Base-by-base conservation (phyloP, 2,329 filamentous ascomycete species). In the Periconia sp. region DNA sequence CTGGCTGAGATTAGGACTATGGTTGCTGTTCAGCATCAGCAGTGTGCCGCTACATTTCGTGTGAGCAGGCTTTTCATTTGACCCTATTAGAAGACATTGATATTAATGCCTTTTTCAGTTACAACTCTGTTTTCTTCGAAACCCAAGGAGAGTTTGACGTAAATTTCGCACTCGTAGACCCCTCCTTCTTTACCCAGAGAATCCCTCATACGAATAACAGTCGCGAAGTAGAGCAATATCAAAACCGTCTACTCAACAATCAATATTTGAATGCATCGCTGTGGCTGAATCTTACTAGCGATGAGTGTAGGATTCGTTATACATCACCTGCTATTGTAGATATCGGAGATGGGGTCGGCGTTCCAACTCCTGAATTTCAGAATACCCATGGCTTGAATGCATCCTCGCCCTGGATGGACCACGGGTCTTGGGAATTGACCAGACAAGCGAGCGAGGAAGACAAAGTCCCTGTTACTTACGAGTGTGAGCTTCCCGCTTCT, bases 21-120 rank as follows among this genome's bases (percentile, higher is more conserved):
- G 35, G 35, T 8, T 18, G 3, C 14, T 49, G 5, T 17, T 49
- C 17, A 35, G 18, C 8, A 1, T 41, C 1, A 27, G 33, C 3
- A 49, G 33, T 8, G 23, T 49, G 7, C 46, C 46, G n/a, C 20
- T 49, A 18, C 46, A 49, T 17, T 35, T 49, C 10, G 27, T 49
- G 46, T 49, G 42, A 48, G 46, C 23, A n/a, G 11, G 11, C 3
- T 14, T 14, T 5, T 37, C 3, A 11, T 7, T 7, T 33, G 31
- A 33, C 31, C 7, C 33, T 14, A n/a, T 37, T n/a, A 14, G 13
- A 3, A 6, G 11, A n/a, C 15, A 30, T 46, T 6, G 8, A 8
- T 27, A 27, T 18, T 17, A 46, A 35, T 33, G n/a, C n/a, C 44
- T 5, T 45, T 17, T 2, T 27, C 44, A 41, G 10, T 18, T 30